Conservation (phyloP, 805 yeast genomes). For the Metschnikowia picachoensis region DNA sequence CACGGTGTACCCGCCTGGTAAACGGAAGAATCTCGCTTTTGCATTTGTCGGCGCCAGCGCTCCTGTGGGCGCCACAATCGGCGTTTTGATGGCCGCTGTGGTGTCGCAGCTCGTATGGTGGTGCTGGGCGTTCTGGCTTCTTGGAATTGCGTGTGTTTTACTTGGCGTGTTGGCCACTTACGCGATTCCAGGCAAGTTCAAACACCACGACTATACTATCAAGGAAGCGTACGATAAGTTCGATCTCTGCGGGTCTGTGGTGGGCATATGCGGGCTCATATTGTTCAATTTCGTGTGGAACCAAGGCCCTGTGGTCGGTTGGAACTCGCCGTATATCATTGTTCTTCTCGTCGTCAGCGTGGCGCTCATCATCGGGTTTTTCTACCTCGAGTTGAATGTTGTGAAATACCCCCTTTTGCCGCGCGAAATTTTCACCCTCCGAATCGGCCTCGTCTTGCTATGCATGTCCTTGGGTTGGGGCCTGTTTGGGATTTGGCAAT, state of each 20-base stretch:
- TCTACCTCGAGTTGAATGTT: conserved; percentile 44
- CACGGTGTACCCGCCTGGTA: conserved; percentile 40
- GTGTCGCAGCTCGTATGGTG: conserved; percentile 47
- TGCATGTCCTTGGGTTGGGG: conserved; percentile 70
- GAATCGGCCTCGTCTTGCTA: conserved; percentile 45
- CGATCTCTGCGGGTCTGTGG: conserved; percentile 41
- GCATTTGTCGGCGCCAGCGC: conserved; percentile 57
- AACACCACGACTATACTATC: conserved; percentile 13
- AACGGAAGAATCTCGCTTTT: conserved; percentile 51
- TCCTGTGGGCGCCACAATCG: conserved; percentile 58
- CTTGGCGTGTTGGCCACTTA: conserved; percentile 31
- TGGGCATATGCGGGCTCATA: conserved; percentile 59
- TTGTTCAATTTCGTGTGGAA: conserved; percentile 68
- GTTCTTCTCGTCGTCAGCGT: conserved; percentile 54
- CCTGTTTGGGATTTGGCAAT: conserved; percentile 72
- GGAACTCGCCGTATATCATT: conserved; percentile 57
- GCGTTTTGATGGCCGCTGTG: conserved; percentile 49
- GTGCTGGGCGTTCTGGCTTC: conserved; percentile 58
- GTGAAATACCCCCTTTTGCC: conserved; percentile 55
- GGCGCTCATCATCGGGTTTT: conserved; percentile 37
- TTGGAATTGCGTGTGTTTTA: conserved; percentile 36
- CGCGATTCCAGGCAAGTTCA: conserved; percentile 33
- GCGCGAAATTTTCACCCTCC: conserved; percentile 38
- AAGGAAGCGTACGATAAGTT: conserved; percentile 14
- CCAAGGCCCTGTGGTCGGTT: conserved; percentile 71